A percentile compares a stretch with the other conserved stretches of the same genome.
Conservation (phyloP, 257 asterid species). For the Nicotiana attenuata region DNA sequence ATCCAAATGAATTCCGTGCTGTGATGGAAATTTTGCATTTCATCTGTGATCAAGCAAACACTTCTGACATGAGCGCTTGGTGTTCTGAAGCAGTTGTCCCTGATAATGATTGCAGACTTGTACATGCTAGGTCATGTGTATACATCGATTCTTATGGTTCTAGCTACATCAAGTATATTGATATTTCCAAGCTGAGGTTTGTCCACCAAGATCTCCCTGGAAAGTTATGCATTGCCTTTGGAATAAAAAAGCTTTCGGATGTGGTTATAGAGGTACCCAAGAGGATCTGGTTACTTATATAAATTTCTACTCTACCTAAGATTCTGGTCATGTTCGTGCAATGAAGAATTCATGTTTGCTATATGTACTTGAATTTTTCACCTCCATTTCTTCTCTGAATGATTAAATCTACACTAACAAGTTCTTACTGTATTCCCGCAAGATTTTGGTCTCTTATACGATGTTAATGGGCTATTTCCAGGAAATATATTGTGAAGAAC, state of each 20-base stretch:
- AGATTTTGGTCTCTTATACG: conserved; percentile 16
- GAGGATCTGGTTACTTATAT: not conserved
- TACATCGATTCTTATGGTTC: conserved; percentile 79
- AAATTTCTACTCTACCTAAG: not conserved
- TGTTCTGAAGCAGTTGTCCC: conserved; percentile 76
- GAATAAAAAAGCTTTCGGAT: conserved; percentile 79
- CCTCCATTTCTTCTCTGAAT: not conserved
- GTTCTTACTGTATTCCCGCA: conserved; percentile 12
- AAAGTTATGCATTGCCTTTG: conserved; percentile 54
- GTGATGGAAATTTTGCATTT: conserved; percentile 70
- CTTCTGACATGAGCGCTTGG: conserved; percentile 51
- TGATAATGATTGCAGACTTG: conserved; percentile 92
- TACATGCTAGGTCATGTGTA: conserved; percentile 76
- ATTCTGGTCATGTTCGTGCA: not conserved
- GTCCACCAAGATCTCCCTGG: conserved; percentile 79
- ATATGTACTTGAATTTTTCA: not conserved
- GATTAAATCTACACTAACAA: not conserved
- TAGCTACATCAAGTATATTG: conserved; percentile 60
- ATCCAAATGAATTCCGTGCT: conserved; percentile 93
- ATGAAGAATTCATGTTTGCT: not conserved
- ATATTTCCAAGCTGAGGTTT: conserved; percentile 77
- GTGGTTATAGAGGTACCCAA: conserved; percentile 79
- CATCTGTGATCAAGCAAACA: conserved; percentile 53
- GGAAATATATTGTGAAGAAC: conserved; percentile 63
- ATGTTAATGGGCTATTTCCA: conserved; percentile 25